These are phyloP conservation scores for Paraglomus brasilianum DNA, from an alignment of 192 early-diverging fungal species.

Conservation along the genomic window DNA sequence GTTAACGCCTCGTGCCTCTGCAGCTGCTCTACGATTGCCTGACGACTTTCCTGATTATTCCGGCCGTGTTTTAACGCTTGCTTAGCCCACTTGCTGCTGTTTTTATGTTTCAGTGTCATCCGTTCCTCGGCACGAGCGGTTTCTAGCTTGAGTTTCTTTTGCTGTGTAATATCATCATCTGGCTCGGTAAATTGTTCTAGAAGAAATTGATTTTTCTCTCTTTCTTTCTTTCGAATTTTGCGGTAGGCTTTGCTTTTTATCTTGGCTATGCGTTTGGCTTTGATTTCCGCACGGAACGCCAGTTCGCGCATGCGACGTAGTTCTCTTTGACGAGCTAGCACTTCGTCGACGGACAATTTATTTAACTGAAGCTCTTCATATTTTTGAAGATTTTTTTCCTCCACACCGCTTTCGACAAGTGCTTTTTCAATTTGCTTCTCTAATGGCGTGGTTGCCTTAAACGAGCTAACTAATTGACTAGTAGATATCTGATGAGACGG, in stretches of 20 bases:
- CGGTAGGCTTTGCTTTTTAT: conserved; percentile 98
- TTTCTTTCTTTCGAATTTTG: conserved; percentile 83
- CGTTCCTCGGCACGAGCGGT: conserved; percentile 85
- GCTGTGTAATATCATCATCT: conserved; percentile 67
- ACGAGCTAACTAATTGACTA: conserved; percentile 58
- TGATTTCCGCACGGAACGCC: conserved; percentile 90
- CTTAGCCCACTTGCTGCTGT: conserved; percentile 95
- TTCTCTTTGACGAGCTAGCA: conserved; percentile 70
- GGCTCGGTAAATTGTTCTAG: conserved; percentile 59
- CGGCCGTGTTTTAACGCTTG: conserved; percentile 65
- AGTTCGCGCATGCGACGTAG: conserved; percentile 89
- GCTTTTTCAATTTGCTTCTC: conserved; percentile 76
- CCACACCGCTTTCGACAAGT: conserved; percentile 69
- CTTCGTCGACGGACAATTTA: conserved; percentile 79
- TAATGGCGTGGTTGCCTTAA: conserved; percentile 62
- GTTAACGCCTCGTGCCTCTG: conserved; percentile 72
- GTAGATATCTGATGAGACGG: conserved; percentile 45
- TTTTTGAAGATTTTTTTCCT: conserved; percentile 75
- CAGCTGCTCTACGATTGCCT: conserved; percentile 85
- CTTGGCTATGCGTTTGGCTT: conserved; percentile 88
- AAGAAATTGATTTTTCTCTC: conserved; percentile 50
- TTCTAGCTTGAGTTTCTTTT: conserved; percentile 70
- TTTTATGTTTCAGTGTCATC: conserved; percentile 91
- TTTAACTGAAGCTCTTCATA: conserved; percentile 87
- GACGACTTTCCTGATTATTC: conserved; percentile 61